These are phyloP conservation scores for Ceratocystis alfenasii DNA, from an alignment of 2,329 filamentous ascomycete species.

Conservation along the genomic window DNA sequence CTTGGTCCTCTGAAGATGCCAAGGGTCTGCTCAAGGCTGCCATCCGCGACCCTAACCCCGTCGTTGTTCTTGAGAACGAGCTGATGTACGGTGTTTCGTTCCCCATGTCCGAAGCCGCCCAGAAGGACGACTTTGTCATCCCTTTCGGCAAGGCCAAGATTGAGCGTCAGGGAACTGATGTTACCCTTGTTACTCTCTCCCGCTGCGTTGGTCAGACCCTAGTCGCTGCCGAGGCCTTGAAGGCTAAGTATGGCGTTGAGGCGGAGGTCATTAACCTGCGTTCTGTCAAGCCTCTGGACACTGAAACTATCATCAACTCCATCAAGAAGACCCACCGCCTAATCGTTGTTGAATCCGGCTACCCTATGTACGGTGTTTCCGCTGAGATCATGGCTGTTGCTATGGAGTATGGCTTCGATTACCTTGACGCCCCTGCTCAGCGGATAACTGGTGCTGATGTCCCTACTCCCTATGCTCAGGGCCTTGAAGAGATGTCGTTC, in stretches of 20 bases:
- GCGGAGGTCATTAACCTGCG: slow-evolving; percentile 96
- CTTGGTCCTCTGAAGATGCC: slow-evolving; percentile 94
- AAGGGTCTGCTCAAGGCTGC: slow-evolving; percentile 97
- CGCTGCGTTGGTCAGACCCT: slow-evolving; percentile 91
- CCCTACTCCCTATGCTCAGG: slow-evolving; percentile 85
- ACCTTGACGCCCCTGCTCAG: slow-evolving; percentile 85
- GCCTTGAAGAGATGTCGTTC: slow-evolving; percentile 92
- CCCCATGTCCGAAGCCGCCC: slow-evolving; percentile 93
- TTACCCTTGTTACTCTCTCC: slow-evolving; percentile 89
- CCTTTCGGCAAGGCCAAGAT: slow-evolving; percentile 99
- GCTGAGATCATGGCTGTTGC: slow-evolving; percentile 87
- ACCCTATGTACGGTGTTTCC: slow-evolving; percentile 85
- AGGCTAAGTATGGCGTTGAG: slow-evolving; percentile 93
- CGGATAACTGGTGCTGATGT: slow-evolving; percentile 95
- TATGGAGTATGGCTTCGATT: slow-evolving; percentile 98
- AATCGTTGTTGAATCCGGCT: slow-evolving; percentile 86
- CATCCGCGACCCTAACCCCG: slow-evolving; percentile 95
- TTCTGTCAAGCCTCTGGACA: slow-evolving; percentile 90
- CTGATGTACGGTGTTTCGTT: slow-evolving; percentile 85
- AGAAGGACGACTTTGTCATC: slow-evolving; percentile 91
- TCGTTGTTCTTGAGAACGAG: slow-evolving; percentile 83
- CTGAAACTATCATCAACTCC: slow-evolving; percentile 89
- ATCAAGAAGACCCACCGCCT: slow-evolving; percentile 97
- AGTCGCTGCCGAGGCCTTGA: slow-evolving; percentile 75
- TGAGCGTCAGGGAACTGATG: slow-evolving; percentile 86